phyloP scores from a whole-genome alignment of 495 filamentous ascomycete species.

The Paragyromitra xinjiangensis region DNA sequence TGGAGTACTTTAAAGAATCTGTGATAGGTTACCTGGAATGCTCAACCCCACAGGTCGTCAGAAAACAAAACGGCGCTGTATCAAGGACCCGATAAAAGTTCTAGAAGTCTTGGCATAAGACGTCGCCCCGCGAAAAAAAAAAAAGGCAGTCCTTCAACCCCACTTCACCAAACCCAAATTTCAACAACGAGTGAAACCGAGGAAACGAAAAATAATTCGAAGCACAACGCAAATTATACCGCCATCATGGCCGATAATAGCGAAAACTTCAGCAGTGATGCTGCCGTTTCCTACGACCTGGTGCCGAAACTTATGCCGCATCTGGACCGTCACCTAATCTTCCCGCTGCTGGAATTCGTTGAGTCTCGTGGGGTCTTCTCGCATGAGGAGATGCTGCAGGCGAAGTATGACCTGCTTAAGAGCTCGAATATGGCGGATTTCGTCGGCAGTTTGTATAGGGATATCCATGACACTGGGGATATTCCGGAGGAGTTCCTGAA shows the following conservation, averaged over 20 bases:
- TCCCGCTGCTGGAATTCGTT: conserved; percentile 87
- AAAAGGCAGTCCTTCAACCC: conserved; percentile 52
- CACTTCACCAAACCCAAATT: conserved; percentile 36
- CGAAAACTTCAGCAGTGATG: conserved; percentile 65
- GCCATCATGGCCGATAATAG: conserved; percentile 71
- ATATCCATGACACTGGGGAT: conserved; percentile 80
- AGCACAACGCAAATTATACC: conserved; percentile 61
- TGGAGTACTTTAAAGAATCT: not conserved
- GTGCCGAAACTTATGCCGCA: conserved; percentile 87
- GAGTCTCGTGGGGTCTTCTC: conserved; percentile 68
- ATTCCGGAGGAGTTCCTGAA: conserved; percentile 83
- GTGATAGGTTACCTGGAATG: not conserved
- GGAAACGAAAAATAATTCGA: conserved; percentile 55
- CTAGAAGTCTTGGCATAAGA: conserved; percentile 36
- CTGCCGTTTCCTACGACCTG: conserved; percentile 74
- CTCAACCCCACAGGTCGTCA: not conserved
- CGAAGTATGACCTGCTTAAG: conserved; percentile 91
- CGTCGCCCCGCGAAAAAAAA: conserved; percentile 35
- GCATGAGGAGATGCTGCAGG: conserved; percentile 74
- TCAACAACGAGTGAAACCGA: conserved; percentile 12
- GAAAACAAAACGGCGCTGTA: not conserved
- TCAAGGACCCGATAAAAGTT: not conserved
- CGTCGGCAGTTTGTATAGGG: conserved; percentile 84
- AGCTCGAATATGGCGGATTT: conserved; percentile 98
- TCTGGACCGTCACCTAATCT: conserved; percentile 95